phyloP scores from a whole-genome alignment of 768 basidiomycete genomes.

The Lepiota subincarnata region DNA sequence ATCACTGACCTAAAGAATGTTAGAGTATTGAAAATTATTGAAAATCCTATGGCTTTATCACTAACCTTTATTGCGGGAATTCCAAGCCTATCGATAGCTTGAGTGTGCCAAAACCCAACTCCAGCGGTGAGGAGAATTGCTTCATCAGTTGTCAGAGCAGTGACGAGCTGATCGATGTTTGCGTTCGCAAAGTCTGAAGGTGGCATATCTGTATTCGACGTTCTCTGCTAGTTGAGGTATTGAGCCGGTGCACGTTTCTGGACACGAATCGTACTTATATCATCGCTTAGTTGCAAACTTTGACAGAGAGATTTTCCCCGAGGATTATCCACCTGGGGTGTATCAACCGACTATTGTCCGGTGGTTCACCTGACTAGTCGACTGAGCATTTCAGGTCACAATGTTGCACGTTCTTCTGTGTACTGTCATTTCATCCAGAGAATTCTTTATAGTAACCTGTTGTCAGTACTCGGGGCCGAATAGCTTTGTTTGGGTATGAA shows the following conservation, averaged over 20 bases:
- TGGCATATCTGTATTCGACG: slow-evolving; percentile 37
- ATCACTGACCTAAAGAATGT: slow-evolving; percentile 59
- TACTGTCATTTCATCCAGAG: too few species aligned
- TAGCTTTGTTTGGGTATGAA: too few species aligned
- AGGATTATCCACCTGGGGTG: not conserved
- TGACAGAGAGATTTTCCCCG: not conserved
- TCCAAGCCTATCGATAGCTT: slow-evolving; percentile 57
- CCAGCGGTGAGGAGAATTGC: slow-evolving; percentile 70
- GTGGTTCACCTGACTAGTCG: slow-evolving; percentile 3
- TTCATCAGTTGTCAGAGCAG: slow-evolving; percentile 69
- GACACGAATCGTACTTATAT: not conserved
- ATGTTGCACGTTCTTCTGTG: not conserved
- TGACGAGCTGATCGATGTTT: slow-evolving; percentile 55
- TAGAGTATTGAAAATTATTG: not conserved
- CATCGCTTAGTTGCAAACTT: not conserved
- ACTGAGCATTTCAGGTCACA: not conserved
- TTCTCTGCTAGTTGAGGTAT: not conserved
- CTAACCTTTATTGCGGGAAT: slow-evolving; percentile 67
- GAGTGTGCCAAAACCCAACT: slow-evolving; percentile 77
- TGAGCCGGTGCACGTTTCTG: not conserved
- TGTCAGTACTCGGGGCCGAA: too few species aligned
- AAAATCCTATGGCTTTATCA: not conserved
- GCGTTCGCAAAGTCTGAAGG: slow-evolving; percentile 69
- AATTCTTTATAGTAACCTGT: too few species aligned
- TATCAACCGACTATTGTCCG: not conserved